A percentile compares a stretch with the other conserved stretches of the same genome.
Evolutionary conservation across 2,329 filamentous ascomycete species (phyloP).

Genomic region (Cladosporium phlei): DNA sequence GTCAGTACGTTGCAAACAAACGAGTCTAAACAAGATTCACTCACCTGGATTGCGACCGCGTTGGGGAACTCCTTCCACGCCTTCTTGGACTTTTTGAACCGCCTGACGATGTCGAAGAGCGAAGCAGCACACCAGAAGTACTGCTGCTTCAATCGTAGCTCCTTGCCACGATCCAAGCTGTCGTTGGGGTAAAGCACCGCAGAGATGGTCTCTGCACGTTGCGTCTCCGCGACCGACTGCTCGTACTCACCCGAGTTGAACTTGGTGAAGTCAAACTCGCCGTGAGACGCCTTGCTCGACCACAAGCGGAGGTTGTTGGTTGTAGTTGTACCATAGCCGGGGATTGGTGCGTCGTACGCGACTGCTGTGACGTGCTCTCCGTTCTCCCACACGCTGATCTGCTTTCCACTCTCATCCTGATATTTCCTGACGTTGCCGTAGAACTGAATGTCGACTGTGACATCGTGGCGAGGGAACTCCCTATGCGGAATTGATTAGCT

Average conservation of each 20-base stretch:
- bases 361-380: slow-evolving; percentile 89
- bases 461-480: slow-evolving; percentile 91
- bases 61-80: slow-evolving; percentile 89
- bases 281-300: slow-evolving; percentile 95
- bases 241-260: slow-evolving; percentile 99
- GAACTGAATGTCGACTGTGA: slow-evolving; percentile 96
- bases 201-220: slow-evolving; percentile 97
- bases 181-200: slow-evolving; percentile 97
- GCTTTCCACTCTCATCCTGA: slow-evolving; percentile 67
- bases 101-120: slow-evolving; percentile 88
- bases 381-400: slow-evolving; percentile 74
- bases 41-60: slow-evolving; percentile 80
- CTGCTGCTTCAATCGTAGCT: slow-evolving; percentile 95
- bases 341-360: slow-evolving; percentile 82
- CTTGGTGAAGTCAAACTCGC: slow-evolving; percentile 98
- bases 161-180: slow-evolving; percentile 92
- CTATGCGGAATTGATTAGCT: not conserved
- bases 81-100: slow-evolving; percentile 96
- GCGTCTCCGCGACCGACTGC: slow-evolving; percentile 94
- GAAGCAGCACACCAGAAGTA: slow-evolving; percentile 99
- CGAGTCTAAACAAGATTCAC: too few relatives aligned
- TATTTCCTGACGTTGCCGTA: slow-evolving; percentile 77
- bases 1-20: too few relatives aligned
- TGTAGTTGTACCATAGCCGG: slow-evolving; percentile 80
- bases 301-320: slow-evolving; percentile 96